phyloP scores from a whole-genome alignment of 495 filamentous ascomycete genomes.

The Diplogelasinospora grovesii region DNA sequence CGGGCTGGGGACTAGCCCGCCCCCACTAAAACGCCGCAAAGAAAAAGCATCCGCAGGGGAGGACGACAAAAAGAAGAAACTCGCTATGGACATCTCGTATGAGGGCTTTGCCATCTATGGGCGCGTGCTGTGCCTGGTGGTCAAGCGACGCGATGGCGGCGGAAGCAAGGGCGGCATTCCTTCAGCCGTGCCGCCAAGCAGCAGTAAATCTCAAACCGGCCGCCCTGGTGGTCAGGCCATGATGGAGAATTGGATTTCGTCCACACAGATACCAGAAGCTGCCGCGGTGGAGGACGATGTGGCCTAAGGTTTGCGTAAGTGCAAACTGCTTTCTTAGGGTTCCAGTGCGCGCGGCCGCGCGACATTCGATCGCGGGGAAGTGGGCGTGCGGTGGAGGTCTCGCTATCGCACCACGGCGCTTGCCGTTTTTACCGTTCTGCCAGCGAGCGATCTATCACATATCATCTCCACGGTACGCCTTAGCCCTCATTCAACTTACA shows the following conservation, averaged over 20 bases:
- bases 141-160: constrained; percentile 51
- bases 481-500: no score
- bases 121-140: constrained; percentile 80
- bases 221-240: constrained; percentile 57
- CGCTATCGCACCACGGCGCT: no score
- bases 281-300: constrained; percentile 22
- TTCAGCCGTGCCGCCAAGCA: constrained; percentile 21
- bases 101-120: constrained; percentile 95
- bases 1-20: constrained; percentile 20
- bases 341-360: not conserved
- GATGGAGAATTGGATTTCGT: constrained; percentile 90
- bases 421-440: no score
- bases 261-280: constrained; percentile 53
- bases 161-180: constrained; percentile 19
- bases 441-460: no score
- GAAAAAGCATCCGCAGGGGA: constrained; percentile 29
- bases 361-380: not conserved
- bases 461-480: no score
- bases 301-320: constrained; percentile 9
- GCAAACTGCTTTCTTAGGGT: not conserved
- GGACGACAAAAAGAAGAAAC: constrained; percentile 83
- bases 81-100: constrained; percentile 75
- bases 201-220: constrained; percentile 21
- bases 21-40: constrained; percentile 44
- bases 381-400: no score